Conservation (phyloP, 148 eudicot genomes). For the Salicornia ramosissima region DNA sequence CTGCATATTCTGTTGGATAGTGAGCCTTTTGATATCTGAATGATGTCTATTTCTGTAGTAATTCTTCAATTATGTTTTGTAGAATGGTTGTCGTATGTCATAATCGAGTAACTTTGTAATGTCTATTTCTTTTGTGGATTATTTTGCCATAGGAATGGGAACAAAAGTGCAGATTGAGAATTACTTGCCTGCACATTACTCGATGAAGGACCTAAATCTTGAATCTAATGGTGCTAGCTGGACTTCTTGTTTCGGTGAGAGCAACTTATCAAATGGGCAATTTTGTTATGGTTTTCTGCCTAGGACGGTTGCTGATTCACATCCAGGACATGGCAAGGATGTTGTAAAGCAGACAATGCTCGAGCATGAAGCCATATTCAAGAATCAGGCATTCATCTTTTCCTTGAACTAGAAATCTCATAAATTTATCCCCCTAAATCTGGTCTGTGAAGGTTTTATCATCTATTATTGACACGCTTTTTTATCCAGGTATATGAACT, state of each 20-base stretch:
- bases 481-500: conserved; percentile 63
- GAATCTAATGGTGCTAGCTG: conserved; percentile 64
- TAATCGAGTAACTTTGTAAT: neutral
- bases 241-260: conserved; percentile 57
- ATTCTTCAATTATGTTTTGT: neutral
- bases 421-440: neutral
- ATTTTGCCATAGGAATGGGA: conserved; percentile 67
- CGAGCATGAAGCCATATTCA: conserved; percentile 74
- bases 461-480: conserved; percentile 3
- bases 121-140: conserved; percentile 4
- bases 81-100: neutral
- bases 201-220: conserved; percentile 67
- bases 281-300: conserved; percentile 44
- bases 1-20: neutral
- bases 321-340: conserved; percentile 60
- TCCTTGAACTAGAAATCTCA: neutral
- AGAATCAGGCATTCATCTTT: conserved; percentile 66
- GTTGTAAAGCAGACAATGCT: conserved; percentile 75
- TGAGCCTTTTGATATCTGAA: neutral
- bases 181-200: conserved; percentile 54
- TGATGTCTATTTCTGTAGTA: neutral
- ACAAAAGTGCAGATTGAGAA: conserved; percentile 63
- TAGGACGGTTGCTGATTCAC: conserved; percentile 33
- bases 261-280: conserved; percentile 47
- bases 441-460: neutral